These are phyloP conservation scores for Ophiostoma quercus DNA, from an alignment of 2,329 filamentous ascomycete genomes.

Conservation along the genomic window DNA sequence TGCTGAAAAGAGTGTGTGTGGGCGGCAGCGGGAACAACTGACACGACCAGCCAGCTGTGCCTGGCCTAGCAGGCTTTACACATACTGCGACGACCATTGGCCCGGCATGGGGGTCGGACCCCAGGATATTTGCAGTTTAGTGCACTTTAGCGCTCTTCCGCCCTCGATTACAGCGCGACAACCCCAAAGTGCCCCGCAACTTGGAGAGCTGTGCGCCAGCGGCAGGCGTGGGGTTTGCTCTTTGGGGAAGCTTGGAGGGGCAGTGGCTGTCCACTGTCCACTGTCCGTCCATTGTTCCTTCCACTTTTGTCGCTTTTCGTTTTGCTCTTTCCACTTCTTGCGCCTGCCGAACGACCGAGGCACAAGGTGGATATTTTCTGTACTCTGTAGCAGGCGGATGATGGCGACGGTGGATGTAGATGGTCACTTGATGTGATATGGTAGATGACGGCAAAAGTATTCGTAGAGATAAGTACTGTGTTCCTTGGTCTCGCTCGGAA, in stretches of 20 bases:
- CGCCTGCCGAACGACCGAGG: constrained; percentile 27
- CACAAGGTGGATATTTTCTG: constrained; percentile 17
- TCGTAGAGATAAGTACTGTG: not conserved
- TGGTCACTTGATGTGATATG: not conserved
- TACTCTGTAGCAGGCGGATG: not conserved
- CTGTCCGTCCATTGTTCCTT: not conserved
- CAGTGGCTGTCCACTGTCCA: not conserved
- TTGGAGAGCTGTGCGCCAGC: constrained; percentile 16
- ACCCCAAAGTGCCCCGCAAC: constrained; percentile 20
- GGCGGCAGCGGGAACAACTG: not conserved
- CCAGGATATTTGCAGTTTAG: not conserved
- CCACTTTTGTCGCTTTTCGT: not conserved
- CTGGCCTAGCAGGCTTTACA: not conserved
- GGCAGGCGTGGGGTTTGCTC: constrained; percentile 18
- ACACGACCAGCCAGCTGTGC: not conserved
- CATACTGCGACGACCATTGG: constrained; percentile 6
- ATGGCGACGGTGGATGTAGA: not conserved
- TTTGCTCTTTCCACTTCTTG: not conserved
- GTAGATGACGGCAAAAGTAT: not conserved
- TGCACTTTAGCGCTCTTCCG: not conserved
- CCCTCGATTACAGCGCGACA: not conserved
- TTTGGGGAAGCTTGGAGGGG: constrained; percentile 19
- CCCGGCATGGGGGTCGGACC: constrained; percentile 8
- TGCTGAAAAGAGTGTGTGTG: not conserved
- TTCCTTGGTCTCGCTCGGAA: not conserved